A percentile compares a stretch with the other conserved stretches of the same genome.
Conservation (phyloP, 2,329 filamentous ascomycete genomes). For the Phaeosphaeriaceae sp. region DNA sequence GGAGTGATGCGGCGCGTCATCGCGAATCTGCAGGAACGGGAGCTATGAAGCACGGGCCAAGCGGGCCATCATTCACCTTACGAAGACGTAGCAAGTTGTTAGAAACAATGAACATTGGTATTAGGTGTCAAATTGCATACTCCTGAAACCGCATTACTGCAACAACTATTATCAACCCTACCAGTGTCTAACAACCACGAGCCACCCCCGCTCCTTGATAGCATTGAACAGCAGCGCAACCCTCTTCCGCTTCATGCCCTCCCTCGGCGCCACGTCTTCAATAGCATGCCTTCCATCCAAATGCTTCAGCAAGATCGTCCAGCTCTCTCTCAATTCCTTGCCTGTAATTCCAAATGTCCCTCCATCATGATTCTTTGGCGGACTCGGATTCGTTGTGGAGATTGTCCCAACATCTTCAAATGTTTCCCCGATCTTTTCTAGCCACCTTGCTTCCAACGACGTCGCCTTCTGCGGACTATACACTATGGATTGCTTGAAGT, state of each 20-base stretch:
- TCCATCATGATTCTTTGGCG: slow-evolving; percentile 26
- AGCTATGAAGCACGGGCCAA: too few species aligned
- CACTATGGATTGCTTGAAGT: slow-evolving; percentile 56
- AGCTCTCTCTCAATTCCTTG: slow-evolving; percentile 64
- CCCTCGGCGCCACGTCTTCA: slow-evolving; percentile 84
- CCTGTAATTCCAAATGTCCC: slow-evolving; percentile 25
- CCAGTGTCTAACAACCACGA: slow-evolving; percentile 51
- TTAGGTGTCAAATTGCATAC: too few species aligned
- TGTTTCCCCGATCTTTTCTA: slow-evolving; percentile 52
- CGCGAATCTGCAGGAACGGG: too few species aligned
- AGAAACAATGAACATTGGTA: too few species aligned
- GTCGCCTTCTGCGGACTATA: slow-evolving; percentile 80
- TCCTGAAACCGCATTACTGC: too few species aligned
- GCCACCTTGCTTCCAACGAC: slow-evolving; percentile 76
- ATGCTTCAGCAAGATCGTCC: slow-evolving; percentile 80
- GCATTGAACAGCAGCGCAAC: slow-evolving; percentile 64
- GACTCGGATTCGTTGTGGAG: slow-evolving; percentile 26
- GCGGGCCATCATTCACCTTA: too few species aligned
- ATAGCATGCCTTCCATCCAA: slow-evolving; percentile 86
- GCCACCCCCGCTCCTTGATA: slow-evolving; percentile 73
- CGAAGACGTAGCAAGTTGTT: too few species aligned
- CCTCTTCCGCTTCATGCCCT: slow-evolving; percentile 82
- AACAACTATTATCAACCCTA: slow-evolving; percentile 13
- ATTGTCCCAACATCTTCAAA: slow-evolving; percentile 50
- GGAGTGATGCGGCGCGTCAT: too few species aligned